A percentile compares a stretch with the other conserved stretches of the same genome.
Evolutionary conservation across 1,284 basidiomycete species (phyloP).

Genomic region (Cutaneotrichosporon sp.): DNA sequence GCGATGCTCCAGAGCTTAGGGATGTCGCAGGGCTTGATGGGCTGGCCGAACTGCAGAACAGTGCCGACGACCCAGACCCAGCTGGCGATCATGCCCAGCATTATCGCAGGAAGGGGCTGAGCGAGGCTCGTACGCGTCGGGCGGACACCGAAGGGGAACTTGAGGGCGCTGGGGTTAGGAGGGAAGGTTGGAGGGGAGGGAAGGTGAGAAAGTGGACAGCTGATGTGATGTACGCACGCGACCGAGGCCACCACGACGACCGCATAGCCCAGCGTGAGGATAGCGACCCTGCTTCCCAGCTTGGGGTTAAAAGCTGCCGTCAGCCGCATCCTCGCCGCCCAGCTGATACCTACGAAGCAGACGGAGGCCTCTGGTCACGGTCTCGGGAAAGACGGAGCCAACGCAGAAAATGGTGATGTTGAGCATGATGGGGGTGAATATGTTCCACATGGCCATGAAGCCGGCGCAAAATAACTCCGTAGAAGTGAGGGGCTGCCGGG

Average conservation of each 20-base stretch:
- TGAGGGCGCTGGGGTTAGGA: neutral
- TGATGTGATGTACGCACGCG: neutral
- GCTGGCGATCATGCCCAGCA: neutral
- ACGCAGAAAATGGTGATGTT: neutral
- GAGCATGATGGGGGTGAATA: neutral
- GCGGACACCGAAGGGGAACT: neutral
- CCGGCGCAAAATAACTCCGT: no score
- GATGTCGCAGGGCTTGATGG: neutral
- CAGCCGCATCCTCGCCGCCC: neutral
- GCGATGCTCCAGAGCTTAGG: neutral
- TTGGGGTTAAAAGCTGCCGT: neutral
- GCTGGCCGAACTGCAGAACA: neutral
- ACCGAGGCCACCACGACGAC: neutral
- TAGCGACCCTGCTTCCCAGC: neutral
- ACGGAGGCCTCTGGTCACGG: neutral
- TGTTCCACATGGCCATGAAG: neutral
- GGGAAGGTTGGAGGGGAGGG: neutral
- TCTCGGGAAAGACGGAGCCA: neutral
- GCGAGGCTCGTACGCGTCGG: neutral
- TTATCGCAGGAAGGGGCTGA: neutral
- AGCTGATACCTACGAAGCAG: neutral
- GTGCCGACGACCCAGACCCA: neutral
- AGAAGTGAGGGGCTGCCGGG: no score
- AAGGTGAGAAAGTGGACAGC: no score
- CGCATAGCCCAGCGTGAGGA: neutral